Base-by-base conservation (phyloP, 1,284 basidiomycete species). In the Pseudomicrostroma phylloplanum region DNA sequence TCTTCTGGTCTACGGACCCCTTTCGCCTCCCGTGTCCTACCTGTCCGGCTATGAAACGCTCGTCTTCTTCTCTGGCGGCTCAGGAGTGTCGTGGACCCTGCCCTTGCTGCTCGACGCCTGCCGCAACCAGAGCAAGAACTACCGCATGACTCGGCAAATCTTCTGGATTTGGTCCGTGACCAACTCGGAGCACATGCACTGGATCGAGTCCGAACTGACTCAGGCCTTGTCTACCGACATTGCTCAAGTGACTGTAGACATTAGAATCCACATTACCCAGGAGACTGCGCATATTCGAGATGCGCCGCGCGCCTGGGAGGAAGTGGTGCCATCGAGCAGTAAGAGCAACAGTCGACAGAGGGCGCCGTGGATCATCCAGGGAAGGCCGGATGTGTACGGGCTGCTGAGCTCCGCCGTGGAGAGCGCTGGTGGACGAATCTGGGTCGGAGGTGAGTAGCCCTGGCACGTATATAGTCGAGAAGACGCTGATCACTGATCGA, bases 51-150 rank as follows among this genome's bases (percentile, higher is more conserved):
- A 26, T 19, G 51, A 54, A 21, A 54, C 51, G 23, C 15, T 54
- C 3, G 21, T 54, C 51, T 13, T 54, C 51, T 15, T 25, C 13
- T 6, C 51, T 7, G 51, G 21, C 25, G 51, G 51, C n/a, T 21
- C 25, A 4, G 51, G 51, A 2, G 21, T 54, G 7, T 23, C 21
- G 21, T 54, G 51, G 51, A 25, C 51, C 3, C 6, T 26, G 51
- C 51, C 51, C 51, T 13, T 54, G 13, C 51, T 54, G 21, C 51
- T 54, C 51, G 51, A 54, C 25, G 51, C 51, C 4, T 54, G 51
- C 51, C 13, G 51, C 15, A 13, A 25, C 13, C 13, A 48, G 51
- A 19, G n/a, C 51, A 25, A 25, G 21, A 54, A 25, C 6, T 15
- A 23, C 12, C 17, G 17, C 43, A 54, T 21, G 51, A 26, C 25